Base-by-base conservation (phyloP, 2,329 filamentous ascomycete genomes). In the Ophiostoma novo-ulmi region DNA sequence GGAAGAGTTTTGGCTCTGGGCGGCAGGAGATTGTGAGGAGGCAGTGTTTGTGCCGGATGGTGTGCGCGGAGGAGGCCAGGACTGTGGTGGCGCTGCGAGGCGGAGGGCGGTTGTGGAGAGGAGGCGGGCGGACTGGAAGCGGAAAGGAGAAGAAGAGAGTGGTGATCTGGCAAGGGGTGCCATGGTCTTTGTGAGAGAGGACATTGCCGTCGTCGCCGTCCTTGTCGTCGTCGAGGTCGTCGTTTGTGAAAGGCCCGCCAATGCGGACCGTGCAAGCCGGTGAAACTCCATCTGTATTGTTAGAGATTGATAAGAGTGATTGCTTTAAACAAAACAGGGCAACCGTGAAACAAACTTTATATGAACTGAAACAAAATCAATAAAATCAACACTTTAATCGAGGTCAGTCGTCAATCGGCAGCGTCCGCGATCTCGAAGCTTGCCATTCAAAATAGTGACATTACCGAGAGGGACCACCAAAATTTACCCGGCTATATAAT, bases 401-500 rank as follows among this genome's bases (percentile, higher is more conserved):
- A 48, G 44, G 14, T n/a, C 44, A 48, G 20, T 20, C 44, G 44
- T 58, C 55, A 58, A 44, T 22, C 6, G 44, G 31, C 44, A 48
- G 17, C 58, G 58, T 20, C 26, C 58, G n/a, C 22, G 58, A 63
- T 63, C 58, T 63, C 58, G 58, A 63, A 63, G 38, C 14, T 65
- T 22, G 35, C 63, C 35, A 65, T 64, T 39, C 63, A 65, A 65
- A 65, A 65, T 65, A 22, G 63, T 39, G 63, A 65, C 36, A 36
- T n/a, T 65, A 36, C 63, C 11, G 39, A 11, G 31, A 48, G 14
- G 38, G 55, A 39, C 58, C 39, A 58, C 44, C 66, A 58, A 64
- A 70, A 70, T 65, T 68, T 71, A 58, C 31, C 31, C 72, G 72
- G 72, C 39, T 1, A 67, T 66, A 69, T n/a, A 36, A 69, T 74